Percentiles rank a stretch among this genome's conserved stretches.
Evolutionary conservation across 208 protist species (phyloP).

Genomic region (Trypanosomatidae sp.): DNA sequence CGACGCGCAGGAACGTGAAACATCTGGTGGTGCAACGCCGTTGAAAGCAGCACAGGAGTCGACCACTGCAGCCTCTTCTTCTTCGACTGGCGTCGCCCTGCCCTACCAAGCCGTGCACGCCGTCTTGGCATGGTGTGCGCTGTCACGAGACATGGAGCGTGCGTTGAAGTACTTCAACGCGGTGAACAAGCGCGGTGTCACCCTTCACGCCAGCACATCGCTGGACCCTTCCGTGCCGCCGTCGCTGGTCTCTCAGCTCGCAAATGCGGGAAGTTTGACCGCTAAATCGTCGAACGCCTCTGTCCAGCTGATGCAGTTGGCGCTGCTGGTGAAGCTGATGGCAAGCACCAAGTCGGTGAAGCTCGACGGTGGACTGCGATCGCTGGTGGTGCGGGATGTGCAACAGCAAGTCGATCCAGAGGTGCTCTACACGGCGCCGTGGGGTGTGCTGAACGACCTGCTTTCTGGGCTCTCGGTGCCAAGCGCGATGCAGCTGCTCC

Average conservation of each 20-base stretch:
- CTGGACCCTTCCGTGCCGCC: not conserved
- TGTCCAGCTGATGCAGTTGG: conserved; percentile 63
- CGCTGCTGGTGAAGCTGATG: conserved; percentile 78
- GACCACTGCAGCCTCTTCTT: too few relatives aligned
- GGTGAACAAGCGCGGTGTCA: conserved; percentile 50
- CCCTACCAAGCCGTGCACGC: conserved; percentile 61
- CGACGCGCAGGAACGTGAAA: too few relatives aligned
- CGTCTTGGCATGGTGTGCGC: conserved; percentile 66
- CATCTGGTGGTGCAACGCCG: too few relatives aligned
- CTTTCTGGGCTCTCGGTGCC: conserved; percentile 68
- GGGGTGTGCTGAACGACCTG: conserved; percentile 81
- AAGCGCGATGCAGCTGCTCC: conserved; percentile 79
- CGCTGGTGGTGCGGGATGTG: conserved; percentile 69
- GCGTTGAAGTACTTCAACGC: conserved; percentile 57
- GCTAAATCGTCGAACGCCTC: not conserved
- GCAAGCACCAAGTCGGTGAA: conserved; percentile 61
- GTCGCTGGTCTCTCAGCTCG: not conserved
- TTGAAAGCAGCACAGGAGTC: too few relatives aligned
- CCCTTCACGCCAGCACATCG: conserved; percentile 5
- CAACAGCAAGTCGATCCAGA: conserved; percentile 48
- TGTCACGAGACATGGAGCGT: conserved; percentile 68
- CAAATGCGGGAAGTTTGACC: conserved; percentile 33
- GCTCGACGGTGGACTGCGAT: conserved; percentile 76
- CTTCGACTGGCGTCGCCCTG: too few relatives aligned
- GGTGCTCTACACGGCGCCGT: conserved; percentile 43